phyloP scores from a whole-genome alignment of 164 flowering plant genomes.

The Sextonia rubra region DNA sequence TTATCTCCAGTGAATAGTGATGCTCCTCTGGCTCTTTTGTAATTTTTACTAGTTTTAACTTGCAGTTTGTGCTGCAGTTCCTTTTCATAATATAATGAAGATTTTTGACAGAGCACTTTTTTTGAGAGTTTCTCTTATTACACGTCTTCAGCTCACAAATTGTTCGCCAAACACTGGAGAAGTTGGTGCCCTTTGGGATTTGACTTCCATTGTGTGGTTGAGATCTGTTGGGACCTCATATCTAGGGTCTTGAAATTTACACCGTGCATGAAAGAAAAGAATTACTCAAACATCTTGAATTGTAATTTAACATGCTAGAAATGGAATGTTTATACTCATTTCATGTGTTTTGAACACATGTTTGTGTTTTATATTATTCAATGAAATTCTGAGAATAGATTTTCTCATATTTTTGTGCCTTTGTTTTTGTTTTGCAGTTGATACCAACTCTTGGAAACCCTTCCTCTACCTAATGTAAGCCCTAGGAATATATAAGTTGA shows the following conservation, averaged over 20 bases:
- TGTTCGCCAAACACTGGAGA: too few relatives aligned
- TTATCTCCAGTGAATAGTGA: too few relatives aligned
- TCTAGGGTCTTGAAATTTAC: neutral
- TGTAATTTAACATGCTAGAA: neutral
- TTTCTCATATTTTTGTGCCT: neutral
- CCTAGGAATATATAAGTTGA: slow-evolving; percentile 6
- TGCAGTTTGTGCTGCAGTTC: too few relatives aligned
- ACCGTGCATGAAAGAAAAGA: neutral
- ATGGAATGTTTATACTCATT: neutral
- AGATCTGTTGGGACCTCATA: too few relatives aligned
- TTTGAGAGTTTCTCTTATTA: neutral
- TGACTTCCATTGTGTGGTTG: too few relatives aligned
- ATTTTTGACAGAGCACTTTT: neutral
- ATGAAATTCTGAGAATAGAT: neutral
- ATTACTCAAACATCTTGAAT: neutral
- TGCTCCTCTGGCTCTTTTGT: too few relatives aligned
- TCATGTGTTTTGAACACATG: neutral
- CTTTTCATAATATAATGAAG: neutral
- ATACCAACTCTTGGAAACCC: slow-evolving; percentile 67
- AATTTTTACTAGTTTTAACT: too few relatives aligned
- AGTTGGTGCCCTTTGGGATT: too few relatives aligned
- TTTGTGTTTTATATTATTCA: neutral
- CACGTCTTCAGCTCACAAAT: too few relatives aligned
- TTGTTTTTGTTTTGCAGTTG: slow-evolving; percentile 46
- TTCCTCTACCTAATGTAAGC: slow-evolving; percentile 76